Base-by-base conservation (phyloP, 192 early-diverging fungal species). In the Coemansia sp. region DNA sequence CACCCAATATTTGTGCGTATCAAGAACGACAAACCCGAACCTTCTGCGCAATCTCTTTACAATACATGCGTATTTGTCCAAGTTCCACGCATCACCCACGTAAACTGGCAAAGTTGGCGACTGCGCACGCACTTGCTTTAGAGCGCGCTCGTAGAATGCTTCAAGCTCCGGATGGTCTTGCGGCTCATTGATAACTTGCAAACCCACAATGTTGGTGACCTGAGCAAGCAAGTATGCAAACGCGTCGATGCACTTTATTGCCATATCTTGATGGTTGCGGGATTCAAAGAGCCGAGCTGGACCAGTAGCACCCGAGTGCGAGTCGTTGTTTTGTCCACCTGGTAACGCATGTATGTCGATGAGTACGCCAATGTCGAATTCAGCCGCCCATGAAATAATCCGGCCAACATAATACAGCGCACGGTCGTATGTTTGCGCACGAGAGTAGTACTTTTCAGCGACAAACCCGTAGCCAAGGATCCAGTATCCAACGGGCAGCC, bases 121-220 rank as follows among this genome's bases (percentile, higher is more conserved):
- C 7, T 56, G 52, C n/a, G 19, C 22, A 2, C 62, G 62, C 4
- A 64, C 29, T 17, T 39, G 10, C 21, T 12, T 12, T 3, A 64
- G 37, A 5, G 62, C 62, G 22, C 43, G 62, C 14, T 54, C 15
- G 23, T 64, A 64, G 25, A 64, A 64, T 17, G 21, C 38, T 23
- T n/a, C 50, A 29, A 64, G 23, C 19, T 45, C 19, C 27, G 62
- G 52, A 23, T 64, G 5, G 15, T 64, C 62, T 12, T 45, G n/a
- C 8, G 62, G 62, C 38, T 64, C 62, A 12, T 64, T 64, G 32
- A 64, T 56, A 43, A 64, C 56, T 23, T 64, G 62, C 19, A 64
- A 41, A 0, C 62, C 62, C 15, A 55, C 53, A 27, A 64, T 15
- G 50, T 64, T 53, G 19, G 62, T 55, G 43, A 64, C 29, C 17